These are phyloP conservation scores for Asterella californica DNA, from an alignment of 225 moss, liverwort and hornwort genomes.

Conservation along the genomic window DNA sequence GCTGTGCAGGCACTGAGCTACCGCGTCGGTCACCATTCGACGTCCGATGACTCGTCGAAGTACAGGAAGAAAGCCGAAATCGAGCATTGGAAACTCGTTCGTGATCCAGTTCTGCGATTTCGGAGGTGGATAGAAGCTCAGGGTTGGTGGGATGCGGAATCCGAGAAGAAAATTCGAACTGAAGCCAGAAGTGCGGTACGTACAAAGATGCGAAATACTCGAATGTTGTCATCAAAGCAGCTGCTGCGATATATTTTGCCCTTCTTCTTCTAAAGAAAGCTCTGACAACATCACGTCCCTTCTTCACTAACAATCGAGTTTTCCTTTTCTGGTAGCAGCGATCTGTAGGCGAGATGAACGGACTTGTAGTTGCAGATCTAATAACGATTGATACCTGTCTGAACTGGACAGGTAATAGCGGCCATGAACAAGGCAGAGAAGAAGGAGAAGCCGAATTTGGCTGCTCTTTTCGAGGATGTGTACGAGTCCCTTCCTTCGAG, in stretches of 20 bases:
- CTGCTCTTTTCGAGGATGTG: conserved; percentile 75
- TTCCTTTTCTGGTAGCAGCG: too few species aligned
- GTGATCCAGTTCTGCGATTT: conserved; percentile 84
- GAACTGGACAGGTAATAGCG: conserved; percentile 65
- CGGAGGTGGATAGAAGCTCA: conserved; percentile 76
- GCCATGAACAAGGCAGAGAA: conserved; percentile 72
- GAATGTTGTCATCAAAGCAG: background rate
- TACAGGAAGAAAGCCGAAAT: conserved; percentile 86
- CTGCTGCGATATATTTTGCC: background rate
- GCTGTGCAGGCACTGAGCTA: conserved; percentile 71
- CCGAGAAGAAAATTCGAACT: conserved; percentile 31
- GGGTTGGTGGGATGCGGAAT: conserved; percentile 59
- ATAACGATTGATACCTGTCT: too few species aligned
- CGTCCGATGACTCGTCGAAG: conserved; percentile 96
- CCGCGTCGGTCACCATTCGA: conserved; percentile 91
- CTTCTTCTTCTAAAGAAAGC: too few species aligned
- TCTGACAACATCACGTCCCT: background rate
- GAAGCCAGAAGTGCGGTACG: conserved; percentile 36
- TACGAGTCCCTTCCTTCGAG: conserved; percentile 66
- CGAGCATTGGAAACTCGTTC: conserved; percentile 78
- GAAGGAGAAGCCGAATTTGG: conserved; percentile 56
- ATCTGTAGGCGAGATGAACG: too few species aligned
- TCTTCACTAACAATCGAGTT: background rate
- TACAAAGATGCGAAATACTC: background rate
- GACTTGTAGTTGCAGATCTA: too few species aligned